phyloP scores from a whole-genome alignment of 768 basidiomycete genomes.

The Lactarius sp. region DNA sequence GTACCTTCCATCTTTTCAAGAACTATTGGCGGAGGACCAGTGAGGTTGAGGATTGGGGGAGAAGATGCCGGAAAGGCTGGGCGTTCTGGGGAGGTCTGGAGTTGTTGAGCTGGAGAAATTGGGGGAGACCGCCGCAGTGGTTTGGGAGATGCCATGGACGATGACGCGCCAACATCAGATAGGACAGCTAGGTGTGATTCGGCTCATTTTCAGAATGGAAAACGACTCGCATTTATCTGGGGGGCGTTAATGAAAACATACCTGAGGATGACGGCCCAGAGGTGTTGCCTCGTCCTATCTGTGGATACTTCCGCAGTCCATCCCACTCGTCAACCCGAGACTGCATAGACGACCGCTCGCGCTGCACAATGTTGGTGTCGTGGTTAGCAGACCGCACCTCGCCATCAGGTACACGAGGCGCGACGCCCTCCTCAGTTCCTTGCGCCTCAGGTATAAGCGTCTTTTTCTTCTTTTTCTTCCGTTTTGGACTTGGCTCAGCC shows the following conservation, averaged over 20 bases:
- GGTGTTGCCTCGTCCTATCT: neutral
- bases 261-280: neutral
- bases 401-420: conserved; percentile 23
- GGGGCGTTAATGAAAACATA: neutral
- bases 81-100: neutral
- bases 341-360: neutral
- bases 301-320: neutral
- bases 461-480: conserved; percentile 31
- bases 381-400: neutral
- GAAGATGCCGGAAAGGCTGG: neutral
- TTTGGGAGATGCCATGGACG: neutral
- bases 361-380: neutral
- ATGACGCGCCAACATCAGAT: neutral
- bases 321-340: neutral
- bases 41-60: conserved; percentile 18
- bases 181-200: neutral
- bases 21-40: conserved; percentile 10
- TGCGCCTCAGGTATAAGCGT: neutral
- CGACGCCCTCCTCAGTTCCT: neutral
- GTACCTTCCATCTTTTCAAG: neutral
- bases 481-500: conserved; percentile 13
- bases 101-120: neutral
- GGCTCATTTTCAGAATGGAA: neutral
- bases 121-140: neutral
- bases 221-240: neutral